Base-by-base conservation (phyloP, 768 basidiomycete genomes). In the Strobilomyces dryophilus region DNA sequence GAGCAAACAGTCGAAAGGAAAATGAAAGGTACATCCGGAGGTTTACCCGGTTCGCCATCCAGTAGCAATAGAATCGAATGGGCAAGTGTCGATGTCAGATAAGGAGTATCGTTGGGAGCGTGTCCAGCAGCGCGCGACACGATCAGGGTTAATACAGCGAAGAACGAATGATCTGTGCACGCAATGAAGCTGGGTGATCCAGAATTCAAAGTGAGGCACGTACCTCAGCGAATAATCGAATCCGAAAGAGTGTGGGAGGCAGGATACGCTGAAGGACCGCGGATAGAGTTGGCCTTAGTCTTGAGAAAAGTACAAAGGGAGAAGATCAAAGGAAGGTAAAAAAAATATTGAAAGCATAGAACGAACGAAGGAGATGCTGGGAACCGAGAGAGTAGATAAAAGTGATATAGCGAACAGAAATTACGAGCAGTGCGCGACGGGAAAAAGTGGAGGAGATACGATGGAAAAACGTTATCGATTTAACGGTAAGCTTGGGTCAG, bases 161-260 rank as follows among this genome's bases (percentile, higher is more conserved):
- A 20, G 36, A 47, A 45, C 4, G 20, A 36, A 32, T 29, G 37
- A 45, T 48, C 61, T 64, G 6, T 20, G 20, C 1, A 29, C 12
- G 11, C 1, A 21, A 51, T 51, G 10, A 49, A 42, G 35, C 40
- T 47, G 36, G 27, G 20, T 42, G 20, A 11, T 45, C 12, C 2
- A 50, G 10, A 5, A 10, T 12, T 37, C 11, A 7, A 34, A 44
- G 11, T n/a, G n/a, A 14, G 17, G 20, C 32, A 6, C 49, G 27
- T 56, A 66, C 65, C 59, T 64, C 41, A 1, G 47, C 8, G 29
- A 51, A 59, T 51, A 56, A 47, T 36, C 40, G 37, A 54, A 53
- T 31, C 37, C 26, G 41, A 66, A 54, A 8, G 62, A 54, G 12
- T 27, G 57, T 54, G 41, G n/a, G 20, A 21, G 27, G 26, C 1